Conservation (phyloP, 192 early-diverging fungal genomes). For the Backusella psychrophila region DNA sequence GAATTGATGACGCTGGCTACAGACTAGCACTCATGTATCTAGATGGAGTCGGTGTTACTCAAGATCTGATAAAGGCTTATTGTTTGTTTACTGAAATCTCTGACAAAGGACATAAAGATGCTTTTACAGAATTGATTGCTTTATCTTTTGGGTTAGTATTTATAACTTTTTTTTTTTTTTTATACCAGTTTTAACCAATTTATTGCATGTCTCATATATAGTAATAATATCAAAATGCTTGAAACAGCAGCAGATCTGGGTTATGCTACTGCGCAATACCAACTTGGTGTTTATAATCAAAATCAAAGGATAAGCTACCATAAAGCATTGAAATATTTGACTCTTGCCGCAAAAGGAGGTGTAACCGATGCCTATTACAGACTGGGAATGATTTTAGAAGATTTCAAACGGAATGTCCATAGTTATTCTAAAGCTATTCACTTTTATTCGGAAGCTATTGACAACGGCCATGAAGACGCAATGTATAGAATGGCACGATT, state of each 20-base stretch:
- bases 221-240: not conserved
- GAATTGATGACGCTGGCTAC: not conserved
- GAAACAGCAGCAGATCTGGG: not conserved
- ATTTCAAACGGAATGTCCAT: too few relatives aligned
- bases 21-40: not conserved
- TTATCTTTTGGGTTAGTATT: not conserved
- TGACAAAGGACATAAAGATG: not conserved
- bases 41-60: too few relatives aligned
- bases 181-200: too few relatives aligned
- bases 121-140: not conserved
- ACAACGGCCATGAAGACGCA: not conserved
- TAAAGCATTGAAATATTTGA: not conserved
- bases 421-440: not conserved
- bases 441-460: not conserved
- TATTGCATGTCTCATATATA: not conserved
- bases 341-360: not conserved
- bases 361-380: not conserved
- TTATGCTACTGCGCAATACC: not conserved
- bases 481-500: not conserved
- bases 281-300: not conserved
- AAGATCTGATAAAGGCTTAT: too few relatives aligned
- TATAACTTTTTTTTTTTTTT: not conserved
- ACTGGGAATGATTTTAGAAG: too few relatives aligned
- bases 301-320: accelerated
- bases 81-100: too few relatives aligned